Evolutionary conservation across 2,329 filamentous ascomycete genomes (phyloP), one percentile per base, ranked within the genome.

Genomic region (Graphilbum fragrans): DNA sequence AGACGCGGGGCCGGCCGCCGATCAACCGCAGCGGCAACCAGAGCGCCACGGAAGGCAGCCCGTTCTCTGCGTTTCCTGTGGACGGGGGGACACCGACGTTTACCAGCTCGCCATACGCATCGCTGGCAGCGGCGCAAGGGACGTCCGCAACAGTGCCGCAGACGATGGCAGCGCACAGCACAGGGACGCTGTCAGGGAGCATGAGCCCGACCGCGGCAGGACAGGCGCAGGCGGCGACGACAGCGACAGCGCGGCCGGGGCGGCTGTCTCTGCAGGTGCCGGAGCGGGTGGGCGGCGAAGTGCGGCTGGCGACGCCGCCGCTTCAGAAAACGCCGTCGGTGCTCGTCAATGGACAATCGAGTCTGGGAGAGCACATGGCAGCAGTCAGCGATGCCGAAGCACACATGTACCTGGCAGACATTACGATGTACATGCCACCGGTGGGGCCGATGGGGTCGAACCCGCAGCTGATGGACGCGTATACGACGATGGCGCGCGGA

Each of bases 1-100:
- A 88, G 57, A 69, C 82, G 14, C 70, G 87, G 49, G 87, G 88
- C 7, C 70, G 88, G 45, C 88, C 88, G 34, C 85, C 86, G 0
- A 82, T 79, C 42, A 84, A 81, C 51, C 72, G 77, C 21, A 72
- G 69, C n/a, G 41, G 46, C 12, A 51, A 64, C 51, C 35, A 43
- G 25, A 8, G 25, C 25, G 25, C 8, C 25, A 5, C 17, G 32
- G 32, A 18, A 19, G 32, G 6, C 43, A 42, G 77, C 0, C 77
- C 81, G 1, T 84, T 79, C 49, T 78, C 77, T 5, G 80, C 82
- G 0, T 83, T 83, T 48, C 78, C 80, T 3, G 12, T 25, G 10
- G 52, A 59, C 4, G 75, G 72, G 14, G n/a, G n/a, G n/a, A n/a
- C n/a, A n/a, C n/a, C n/a, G n/a, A n/a, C 8, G 25, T 29, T 14